Evolutionary conservation across 1,284 basidiomycete genomes (phyloP).

Genomic region (Afroboletus lepidellus): DNA sequence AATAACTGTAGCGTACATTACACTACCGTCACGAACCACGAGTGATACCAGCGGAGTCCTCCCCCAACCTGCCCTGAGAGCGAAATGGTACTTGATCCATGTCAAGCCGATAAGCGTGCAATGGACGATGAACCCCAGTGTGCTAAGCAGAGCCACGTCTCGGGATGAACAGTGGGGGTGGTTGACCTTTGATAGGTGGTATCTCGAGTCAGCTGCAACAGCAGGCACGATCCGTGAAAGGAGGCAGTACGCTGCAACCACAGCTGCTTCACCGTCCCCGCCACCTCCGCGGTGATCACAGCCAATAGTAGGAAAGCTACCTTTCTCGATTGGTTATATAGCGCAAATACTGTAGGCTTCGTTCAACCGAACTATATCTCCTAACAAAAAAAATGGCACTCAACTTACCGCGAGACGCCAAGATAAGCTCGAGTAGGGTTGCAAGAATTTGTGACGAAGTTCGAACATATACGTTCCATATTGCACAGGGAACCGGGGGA

Average conservation of each 20-base stretch:
- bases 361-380: not conserved
- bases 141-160: slow-evolving; percentile 5
- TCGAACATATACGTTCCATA: slow-evolving; percentile 14
- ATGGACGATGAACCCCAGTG: slow-evolving; percentile 16
- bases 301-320: slow-evolving; percentile 7
- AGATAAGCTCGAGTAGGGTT: slow-evolving; percentile 16
- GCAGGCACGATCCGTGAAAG: slow-evolving; percentile 14
- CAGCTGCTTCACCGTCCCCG: not conserved
- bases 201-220: not conserved
- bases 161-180: not conserved
- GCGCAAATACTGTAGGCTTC: slow-evolving; percentile 13
- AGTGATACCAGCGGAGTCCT: slow-evolving; percentile 22
- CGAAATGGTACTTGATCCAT: slow-evolving; percentile 17
- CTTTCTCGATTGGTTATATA: slow-evolving; percentile 23
- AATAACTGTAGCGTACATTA: slow-evolving; percentile 5
- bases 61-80: slow-evolving; percentile 13
- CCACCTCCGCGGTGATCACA: slow-evolving; percentile 16
- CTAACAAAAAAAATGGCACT: not conserved
- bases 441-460: slow-evolving; percentile 8
- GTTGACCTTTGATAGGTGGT: slow-evolving; percentile 13
- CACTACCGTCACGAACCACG: slow-evolving; percentile 18
- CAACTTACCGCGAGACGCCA: slow-evolving; percentile 23
- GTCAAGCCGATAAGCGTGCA: slow-evolving; percentile 20
- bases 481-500: slow-evolving; percentile 5
- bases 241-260: not conserved